phyloP scores from a whole-genome alignment of 352 stramenopile species.

The Phytopythium aichiense region DNA sequence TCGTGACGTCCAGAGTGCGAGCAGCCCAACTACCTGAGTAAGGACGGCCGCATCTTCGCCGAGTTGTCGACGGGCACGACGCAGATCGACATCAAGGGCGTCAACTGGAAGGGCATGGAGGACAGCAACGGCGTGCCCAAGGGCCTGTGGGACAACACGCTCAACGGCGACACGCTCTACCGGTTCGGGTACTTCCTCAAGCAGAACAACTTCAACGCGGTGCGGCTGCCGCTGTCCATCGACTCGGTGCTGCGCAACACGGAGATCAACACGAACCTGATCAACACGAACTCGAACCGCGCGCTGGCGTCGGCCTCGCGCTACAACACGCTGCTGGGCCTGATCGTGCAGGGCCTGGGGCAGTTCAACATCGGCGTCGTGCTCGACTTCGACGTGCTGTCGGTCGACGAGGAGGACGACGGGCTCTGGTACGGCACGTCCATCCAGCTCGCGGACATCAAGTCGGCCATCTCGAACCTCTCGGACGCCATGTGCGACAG shows the following conservation, averaged over 20 bases:
- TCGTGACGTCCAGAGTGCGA: too few relatives aligned
- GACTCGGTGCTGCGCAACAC: conserved; percentile 69
- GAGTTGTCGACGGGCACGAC: conserved; percentile 44
- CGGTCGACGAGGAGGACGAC: conserved; percentile 35
- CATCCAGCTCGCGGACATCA: conserved; percentile 70
- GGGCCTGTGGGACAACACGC: conserved; percentile 78
- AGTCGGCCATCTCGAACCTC: conserved; percentile 74
- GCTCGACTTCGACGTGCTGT: conserved; percentile 77
- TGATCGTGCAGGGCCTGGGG: conserved; percentile 62
- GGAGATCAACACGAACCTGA: conserved; percentile 47
- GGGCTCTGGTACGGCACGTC: conserved; percentile 73
- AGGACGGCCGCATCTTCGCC: conserved; percentile 67
- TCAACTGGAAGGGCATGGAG: conserved; percentile 86
- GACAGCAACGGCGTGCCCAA: conserved; percentile 63
- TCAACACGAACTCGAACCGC: conserved; percentile 86
- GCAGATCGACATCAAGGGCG: conserved; percentile 78
- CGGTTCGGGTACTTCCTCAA: conserved; percentile 66
- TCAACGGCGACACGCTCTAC: conserved; percentile 76
- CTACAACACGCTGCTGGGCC: conserved; percentile 65
- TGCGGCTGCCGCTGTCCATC: conserved; percentile 71
- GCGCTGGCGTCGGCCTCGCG: conserved; percentile 48
- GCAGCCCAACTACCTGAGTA: conserved; percentile 81
- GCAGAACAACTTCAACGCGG: conserved; percentile 79
- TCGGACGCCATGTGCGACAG: conserved; percentile 64
- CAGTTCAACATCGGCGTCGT: conserved; percentile 77